These are phyloP conservation scores for Suillus decipiens DNA, from an alignment of 768 basidiomycete species.

Conservation along the genomic window DNA sequence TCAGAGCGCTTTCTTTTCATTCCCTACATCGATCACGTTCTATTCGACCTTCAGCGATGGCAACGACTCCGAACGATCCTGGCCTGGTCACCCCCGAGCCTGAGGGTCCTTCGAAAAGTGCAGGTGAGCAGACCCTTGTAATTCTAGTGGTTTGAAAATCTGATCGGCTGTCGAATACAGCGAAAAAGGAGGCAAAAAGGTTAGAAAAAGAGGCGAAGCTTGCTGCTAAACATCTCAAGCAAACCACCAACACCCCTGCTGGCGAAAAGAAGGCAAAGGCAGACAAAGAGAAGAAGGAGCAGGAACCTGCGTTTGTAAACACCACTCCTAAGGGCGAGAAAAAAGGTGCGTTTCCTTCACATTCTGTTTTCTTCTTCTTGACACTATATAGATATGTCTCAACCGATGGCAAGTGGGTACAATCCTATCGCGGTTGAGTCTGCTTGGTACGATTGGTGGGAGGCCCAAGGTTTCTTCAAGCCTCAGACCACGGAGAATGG, in stretches of 20 bases:
- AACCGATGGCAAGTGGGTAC: slow-evolving; percentile 90
- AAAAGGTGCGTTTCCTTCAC: slow-evolving; percentile 63
- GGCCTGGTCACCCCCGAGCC: not conserved
- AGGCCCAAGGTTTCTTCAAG: slow-evolving; percentile 85
- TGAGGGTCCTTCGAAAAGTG: slow-evolving; percentile 38
- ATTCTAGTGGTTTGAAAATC: not conserved
- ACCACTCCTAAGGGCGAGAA: slow-evolving; percentile 89
- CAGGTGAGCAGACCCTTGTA: slow-evolving; percentile 32
- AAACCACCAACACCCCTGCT: slow-evolving; percentile 37
- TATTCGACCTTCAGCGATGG: slow-evolving; percentile 4
- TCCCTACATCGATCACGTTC: not conserved
- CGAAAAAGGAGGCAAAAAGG: slow-evolving; percentile 85
- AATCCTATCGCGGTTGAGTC: slow-evolving; percentile 94
- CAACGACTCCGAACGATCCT: slow-evolving; percentile 7
- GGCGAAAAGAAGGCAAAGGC: slow-evolving; percentile 73
- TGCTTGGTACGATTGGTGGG: slow-evolving; percentile 99
- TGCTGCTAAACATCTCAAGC: slow-evolving; percentile 61
- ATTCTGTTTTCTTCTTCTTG: slow-evolving; percentile 2
- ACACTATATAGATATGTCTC: slow-evolving; percentile 64
- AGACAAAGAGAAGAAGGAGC: slow-evolving; percentile 72
- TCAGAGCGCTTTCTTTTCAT: slow-evolving; percentile 10
- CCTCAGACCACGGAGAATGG: slow-evolving; percentile 65
- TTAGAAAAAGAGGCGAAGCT: slow-evolving; percentile 78
- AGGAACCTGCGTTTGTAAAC: slow-evolving; percentile 80
- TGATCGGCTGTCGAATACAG: slow-evolving; percentile 34